A percentile compares a stretch with the other conserved stretches of the same genome.
Evolutionary conservation across 306 rosid species (phyloP).

Genomic region (peach (Prunus persica)): Prunus_persica_NCBIv2 NC_034014.1:8272501-8273000

Average conservation of each 20-base stretch:
- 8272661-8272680: background rate
- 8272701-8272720: background rate
- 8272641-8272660: background rate
- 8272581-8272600: slow-evolving; percentile 48
- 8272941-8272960: slow-evolving; percentile 46
- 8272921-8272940: slow-evolving; percentile 53
- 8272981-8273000: slow-evolving; percentile 75
- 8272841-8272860: background rate
- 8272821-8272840: background rate
- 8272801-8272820: background rate
- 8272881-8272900: slow-evolving; percentile 72
- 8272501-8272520: slow-evolving; percentile 33
- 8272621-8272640: background rate
- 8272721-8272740: background rate
- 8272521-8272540: slow-evolving; percentile 41
- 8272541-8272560: slow-evolving; percentile 45
- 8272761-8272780: background rate
- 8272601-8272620: slow-evolving; percentile 4
- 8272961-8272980: slow-evolving; percentile 33
- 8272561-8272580: slow-evolving; percentile 41
- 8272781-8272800: background rate
- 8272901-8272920: slow-evolving; percentile 70
- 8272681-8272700: background rate
- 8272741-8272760: background rate
- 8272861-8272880: no score